These are phyloP conservation scores for Barnettozyma sp. DNA, from an alignment of 805 yeast species.

Conservation along the genomic window DNA sequence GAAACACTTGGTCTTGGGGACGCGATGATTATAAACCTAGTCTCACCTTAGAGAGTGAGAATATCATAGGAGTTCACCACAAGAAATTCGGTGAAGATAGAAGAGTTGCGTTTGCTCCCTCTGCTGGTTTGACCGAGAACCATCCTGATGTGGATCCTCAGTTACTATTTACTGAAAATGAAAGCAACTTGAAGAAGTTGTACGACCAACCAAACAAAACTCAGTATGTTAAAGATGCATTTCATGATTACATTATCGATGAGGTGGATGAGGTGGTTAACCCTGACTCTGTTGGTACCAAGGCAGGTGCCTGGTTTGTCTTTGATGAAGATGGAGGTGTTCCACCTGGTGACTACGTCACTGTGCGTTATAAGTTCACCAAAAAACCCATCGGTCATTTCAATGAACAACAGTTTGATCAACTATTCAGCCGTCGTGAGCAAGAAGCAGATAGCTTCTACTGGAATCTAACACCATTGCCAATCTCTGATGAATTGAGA, in stretches of 20 bases:
- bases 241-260: slow-evolving; percentile 74
- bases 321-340: slow-evolving; percentile 74
- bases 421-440: slow-evolving; percentile 58
- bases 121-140: slow-evolving; percentile 63
- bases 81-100: slow-evolving; percentile 61
- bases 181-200: slow-evolving; percentile 65
- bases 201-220: slow-evolving; percentile 48
- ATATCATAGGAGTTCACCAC: slow-evolving; percentile 55
- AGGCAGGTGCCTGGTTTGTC: slow-evolving; percentile 75
- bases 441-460: slow-evolving; percentile 91
- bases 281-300: slow-evolving; percentile 68
- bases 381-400: slow-evolving; percentile 37
- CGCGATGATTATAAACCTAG: slow-evolving; percentile 44
- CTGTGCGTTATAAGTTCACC: slow-evolving; percentile 70
- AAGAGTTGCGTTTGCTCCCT: slow-evolving; percentile 63
- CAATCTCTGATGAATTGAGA: slow-evolving; percentile 71
- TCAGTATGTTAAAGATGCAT: slow-evolving; percentile 77
- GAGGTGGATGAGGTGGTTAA: slow-evolving; percentile 56
- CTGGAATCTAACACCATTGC: slow-evolving; percentile 82
- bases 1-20: slow-evolving; percentile 96
- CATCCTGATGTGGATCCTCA: slow-evolving; percentile 65
- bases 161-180: slow-evolving; percentile 82
- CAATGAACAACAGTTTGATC: slow-evolving; percentile 71
- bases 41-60: slow-evolving; percentile 34
- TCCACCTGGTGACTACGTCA: slow-evolving; percentile 82